Percentiles rank a stretch among this genome's conserved stretches.
Evolutionary conservation across 352 stramenopile genomes (phyloP).

Genomic region (Globisporangium barbulae): DNA sequence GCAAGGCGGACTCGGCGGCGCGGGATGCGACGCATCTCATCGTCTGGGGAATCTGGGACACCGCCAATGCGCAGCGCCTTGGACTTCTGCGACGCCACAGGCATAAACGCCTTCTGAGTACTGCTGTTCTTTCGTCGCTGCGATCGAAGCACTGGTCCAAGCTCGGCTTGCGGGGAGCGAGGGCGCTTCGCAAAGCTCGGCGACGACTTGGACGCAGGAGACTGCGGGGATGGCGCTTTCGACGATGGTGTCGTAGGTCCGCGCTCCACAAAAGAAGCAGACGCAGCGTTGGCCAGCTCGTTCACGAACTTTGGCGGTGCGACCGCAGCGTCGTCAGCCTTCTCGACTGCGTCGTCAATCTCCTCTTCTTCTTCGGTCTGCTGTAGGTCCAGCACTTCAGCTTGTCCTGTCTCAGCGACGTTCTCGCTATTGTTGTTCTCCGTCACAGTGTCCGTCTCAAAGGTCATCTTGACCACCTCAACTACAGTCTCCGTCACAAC

Average conservation of each 20-base stretch:
- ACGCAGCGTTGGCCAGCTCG: not conserved
- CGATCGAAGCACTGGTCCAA: slow-evolving; percentile 27
- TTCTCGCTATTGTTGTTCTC: not conserved
- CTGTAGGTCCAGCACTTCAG: slow-evolving; percentile 18
- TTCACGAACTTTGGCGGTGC: slow-evolving; percentile 4
- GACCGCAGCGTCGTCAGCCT: not conserved
- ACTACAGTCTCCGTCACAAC: slow-evolving; percentile 14
- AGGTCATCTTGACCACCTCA: slow-evolving; percentile 22
- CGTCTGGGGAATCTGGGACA: slow-evolving; percentile 14
- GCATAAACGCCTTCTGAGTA: slow-evolving; percentile 43
- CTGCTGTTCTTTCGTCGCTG: slow-evolving; percentile 36
- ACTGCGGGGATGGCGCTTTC: slow-evolving; percentile 8
- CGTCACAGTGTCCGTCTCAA: slow-evolving; percentile 9
- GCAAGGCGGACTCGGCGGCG: slow-evolving; percentile 15
- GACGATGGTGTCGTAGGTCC: slow-evolving; percentile 2
- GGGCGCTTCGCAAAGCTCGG: slow-evolving; percentile 11
- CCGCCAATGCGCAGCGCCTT: slow-evolving; percentile 39
- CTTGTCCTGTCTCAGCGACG: not conserved
- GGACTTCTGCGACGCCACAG: slow-evolving; percentile 39
- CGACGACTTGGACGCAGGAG: slow-evolving; percentile 6
- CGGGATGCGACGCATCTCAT: slow-evolving; percentile 13
- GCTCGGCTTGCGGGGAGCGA: slow-evolving; percentile 27
- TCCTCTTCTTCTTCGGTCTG: not conserved
- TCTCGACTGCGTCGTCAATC: not conserved
- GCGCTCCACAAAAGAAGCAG: not conserved